A percentile compares a stretch with the other conserved stretches of the same genome.
Evolutionary conservation across 75 land plant species (phyloP).

Genomic region (Chamaecyparis obtusa): DNA sequence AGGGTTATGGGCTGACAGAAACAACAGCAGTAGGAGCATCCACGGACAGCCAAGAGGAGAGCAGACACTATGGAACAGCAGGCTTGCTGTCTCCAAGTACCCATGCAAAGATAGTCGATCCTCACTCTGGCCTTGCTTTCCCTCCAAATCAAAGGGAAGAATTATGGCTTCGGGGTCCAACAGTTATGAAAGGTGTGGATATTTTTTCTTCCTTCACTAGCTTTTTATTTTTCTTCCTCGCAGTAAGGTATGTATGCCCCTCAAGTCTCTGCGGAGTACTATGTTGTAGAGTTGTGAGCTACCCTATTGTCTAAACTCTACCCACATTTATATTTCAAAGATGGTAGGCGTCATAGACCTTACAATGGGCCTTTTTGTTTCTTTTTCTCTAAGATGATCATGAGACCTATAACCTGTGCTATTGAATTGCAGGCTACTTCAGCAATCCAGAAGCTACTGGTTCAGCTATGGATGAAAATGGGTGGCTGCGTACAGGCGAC

Average conservation of each 20-base stretch:
- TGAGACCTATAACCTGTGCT: background rate
- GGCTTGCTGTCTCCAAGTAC: slow-evolving; percentile 39
- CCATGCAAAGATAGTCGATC: slow-evolving; percentile 73
- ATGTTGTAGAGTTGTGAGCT: no score
- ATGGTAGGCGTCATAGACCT: no score
- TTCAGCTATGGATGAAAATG: slow-evolving; percentile 55
- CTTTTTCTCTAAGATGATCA: background rate
- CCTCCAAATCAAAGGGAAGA: slow-evolving; percentile 67
- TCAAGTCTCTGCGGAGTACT: no score
- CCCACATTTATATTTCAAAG: no score
- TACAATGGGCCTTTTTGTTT: no score
- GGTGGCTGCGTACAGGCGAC: slow-evolving; percentile 89
- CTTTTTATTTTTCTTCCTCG: no score
- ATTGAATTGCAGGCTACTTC: slow-evolving; percentile 52
- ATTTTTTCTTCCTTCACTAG: background rate
- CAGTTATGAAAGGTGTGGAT: slow-evolving; percentile 63
- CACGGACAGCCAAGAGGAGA: slow-evolving; percentile 41
- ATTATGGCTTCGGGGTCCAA: slow-evolving; percentile 68
- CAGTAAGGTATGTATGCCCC: no score
- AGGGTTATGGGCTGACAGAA: slow-evolving; percentile 80
- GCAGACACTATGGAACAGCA: slow-evolving; percentile 37
- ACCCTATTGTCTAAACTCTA: no score
- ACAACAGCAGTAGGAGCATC: slow-evolving; percentile 33
- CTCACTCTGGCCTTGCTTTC: slow-evolving; percentile 36
- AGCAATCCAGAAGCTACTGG: slow-evolving; percentile 64